A percentile compares a stretch with the other conserved stretches of the same genome.
phyloP scores from a whole-genome alignment of 228 moss, liverwort and hornwort species.

The Sphagnum magellanicum region DNA sequence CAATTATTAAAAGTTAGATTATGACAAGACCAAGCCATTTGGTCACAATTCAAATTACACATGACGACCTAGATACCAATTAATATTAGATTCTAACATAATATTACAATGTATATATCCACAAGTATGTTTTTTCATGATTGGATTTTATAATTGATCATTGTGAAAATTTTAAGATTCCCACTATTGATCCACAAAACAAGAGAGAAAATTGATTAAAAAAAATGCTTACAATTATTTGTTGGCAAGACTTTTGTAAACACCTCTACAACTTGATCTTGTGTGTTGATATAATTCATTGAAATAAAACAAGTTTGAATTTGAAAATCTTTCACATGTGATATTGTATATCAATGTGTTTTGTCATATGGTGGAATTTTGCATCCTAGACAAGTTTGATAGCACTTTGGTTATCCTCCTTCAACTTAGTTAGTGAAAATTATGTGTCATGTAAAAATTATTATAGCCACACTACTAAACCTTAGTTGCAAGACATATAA shows the following conservation, averaged over 20 bases:
- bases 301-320: background rate
- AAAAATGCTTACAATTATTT: background rate
- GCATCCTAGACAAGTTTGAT: background rate
- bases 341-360: conserved; percentile 7
- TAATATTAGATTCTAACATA: no score
- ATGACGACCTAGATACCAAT: no score
- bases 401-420: background rate
- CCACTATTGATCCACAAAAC: background rate
- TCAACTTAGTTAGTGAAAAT: background rate
- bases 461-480: background rate
- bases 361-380: background rate
- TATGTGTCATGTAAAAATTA: background rate
- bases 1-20: no score
- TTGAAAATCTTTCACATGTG: background rate
- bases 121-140: no score
- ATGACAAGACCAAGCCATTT: no score
- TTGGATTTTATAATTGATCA: background rate
- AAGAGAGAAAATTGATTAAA: background rate
- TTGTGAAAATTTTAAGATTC: background rate
- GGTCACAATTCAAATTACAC: no score
- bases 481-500: background rate
- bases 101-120: no score
- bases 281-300: background rate
- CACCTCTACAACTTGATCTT: background rate
- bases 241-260: background rate